Evolutionary conservation across 176 grass and related monocot species (phyloP), one percentile per base, ranked within the genome.

Genomic region (Triticum dicoccoides): DNA sequence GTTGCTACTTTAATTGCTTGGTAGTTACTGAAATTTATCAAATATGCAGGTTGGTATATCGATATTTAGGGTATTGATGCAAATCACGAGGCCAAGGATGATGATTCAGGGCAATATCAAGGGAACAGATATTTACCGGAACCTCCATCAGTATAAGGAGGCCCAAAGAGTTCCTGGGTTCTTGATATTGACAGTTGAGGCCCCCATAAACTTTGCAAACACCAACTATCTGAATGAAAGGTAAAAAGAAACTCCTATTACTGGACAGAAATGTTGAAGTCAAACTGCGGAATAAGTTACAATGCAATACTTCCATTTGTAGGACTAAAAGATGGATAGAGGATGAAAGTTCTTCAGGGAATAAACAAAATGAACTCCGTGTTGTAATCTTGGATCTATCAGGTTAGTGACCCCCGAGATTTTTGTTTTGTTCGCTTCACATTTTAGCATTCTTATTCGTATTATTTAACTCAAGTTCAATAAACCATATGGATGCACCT

Each of bases 281-380:
- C 38, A 24, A 75, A 27, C 7, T 27, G 41, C 1, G 13, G 18
- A 45, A 35, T 3, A 87, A 61, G 5, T 34, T 69, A 18, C 7
- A 9, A 62, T 71, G 82, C 11, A 71, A 42, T 32, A 29, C 58
- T 88, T 70, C 12, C 0, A 14, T 84, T 88, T 54, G 32, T 58
- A 98, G 96, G 89, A 92, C 92, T 41, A 98, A 84, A 84, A 95
- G 96, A 88, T 98, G 91, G 83, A 89, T 98, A 73, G 96, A 95
- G 54, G 86, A 95, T 84, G 96, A 98, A 89, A 85, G 65, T 52
- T 81, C 45, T 33, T 66, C 41, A 63, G 79, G 88, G 20, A 73
- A 77, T 30, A 92, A 94, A 86, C 84, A 88, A 82, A 81, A 29
- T 11, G 76, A 76, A 47, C 90, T 95, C 29, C 89, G 37, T 80